A percentile compares a stretch with the other conserved stretches of the same genome.
phyloP scores from a whole-genome alignment of 805 yeast genomes.

The Kuraishia cidri region DNA sequence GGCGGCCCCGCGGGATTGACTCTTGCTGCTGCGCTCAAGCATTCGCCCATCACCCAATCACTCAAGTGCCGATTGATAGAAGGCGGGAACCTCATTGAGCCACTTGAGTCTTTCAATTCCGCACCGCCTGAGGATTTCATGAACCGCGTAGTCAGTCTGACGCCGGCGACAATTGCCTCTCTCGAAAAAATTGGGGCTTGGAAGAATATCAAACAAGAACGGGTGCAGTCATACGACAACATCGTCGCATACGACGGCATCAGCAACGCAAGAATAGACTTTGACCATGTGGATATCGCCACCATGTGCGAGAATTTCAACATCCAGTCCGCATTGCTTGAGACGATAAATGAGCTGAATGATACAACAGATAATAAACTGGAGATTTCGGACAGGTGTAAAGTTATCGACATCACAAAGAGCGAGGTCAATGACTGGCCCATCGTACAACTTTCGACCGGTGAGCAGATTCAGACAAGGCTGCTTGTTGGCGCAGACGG shows the following conservation, averaged over 20 bases:
- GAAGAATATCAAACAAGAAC: conserved; percentile 55
- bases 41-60: conserved; percentile 49
- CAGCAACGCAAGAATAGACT: conserved; percentile 62
- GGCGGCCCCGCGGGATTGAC: conserved; percentile 98
- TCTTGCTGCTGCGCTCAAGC: conserved; percentile 70
- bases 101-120: conserved; percentile 35
- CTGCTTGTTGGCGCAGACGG: conserved; percentile 95
- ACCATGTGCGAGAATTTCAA: conserved; percentile 87
- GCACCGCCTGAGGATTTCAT: conserved; percentile 45
- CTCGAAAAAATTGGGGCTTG: conserved; percentile 70
- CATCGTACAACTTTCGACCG: conserved; percentile 54
- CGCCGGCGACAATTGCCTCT: conserved; percentile 69
- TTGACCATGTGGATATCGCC: conserved; percentile 60
- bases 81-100: conserved; percentile 43
- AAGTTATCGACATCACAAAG: conserved; percentile 46
- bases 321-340: conserved; percentile 65
- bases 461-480: conserved; percentile 55
- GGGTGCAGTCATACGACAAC: conserved; percentile 73
- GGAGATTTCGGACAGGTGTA: conserved; percentile 54
- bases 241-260: conserved; percentile 81
- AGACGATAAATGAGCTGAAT: conserved; percentile 37
- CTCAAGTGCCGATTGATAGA: conserved; percentile 68
- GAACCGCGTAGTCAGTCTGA: conserved; percentile 79
- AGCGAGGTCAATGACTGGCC: conserved; percentile 60
- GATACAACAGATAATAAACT: conserved; percentile 13